A percentile compares a stretch with the other conserved stretches of the same genome.
These are phyloP conservation scores for Cicer bijugum DNA, from an alignment of 306 rosid species.

Conservation along the genomic window DNA sequence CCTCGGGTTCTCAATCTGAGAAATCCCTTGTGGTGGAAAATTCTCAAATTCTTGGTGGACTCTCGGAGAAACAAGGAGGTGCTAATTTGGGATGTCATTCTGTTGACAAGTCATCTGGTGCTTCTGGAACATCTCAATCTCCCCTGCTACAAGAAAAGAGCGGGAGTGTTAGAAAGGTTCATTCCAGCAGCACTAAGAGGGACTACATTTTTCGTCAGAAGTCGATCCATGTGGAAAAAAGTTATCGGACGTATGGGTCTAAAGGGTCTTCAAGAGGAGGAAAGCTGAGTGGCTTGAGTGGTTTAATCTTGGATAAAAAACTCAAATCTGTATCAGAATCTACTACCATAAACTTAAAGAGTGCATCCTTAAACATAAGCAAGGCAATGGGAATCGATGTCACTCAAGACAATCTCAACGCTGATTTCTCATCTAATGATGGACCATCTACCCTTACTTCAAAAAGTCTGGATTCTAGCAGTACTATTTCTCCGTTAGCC, in stretches of 20 bases:
- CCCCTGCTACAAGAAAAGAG: slow-evolving; percentile 60
- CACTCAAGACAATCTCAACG: slow-evolving; percentile 58
- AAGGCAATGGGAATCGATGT: slow-evolving; percentile 70
- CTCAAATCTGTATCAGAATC: slow-evolving; percentile 71
- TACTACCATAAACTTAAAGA: slow-evolving; percentile 67
- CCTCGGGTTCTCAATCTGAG: slow-evolving; percentile 56
- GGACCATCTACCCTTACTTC: slow-evolving; percentile 53
- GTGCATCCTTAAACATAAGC: slow-evolving; percentile 70
- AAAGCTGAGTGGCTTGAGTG: slow-evolving; percentile 66
- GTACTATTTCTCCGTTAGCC: slow-evolving; percentile 46
- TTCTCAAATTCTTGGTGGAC: slow-evolving; percentile 51
- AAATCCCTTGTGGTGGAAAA: slow-evolving; percentile 48
- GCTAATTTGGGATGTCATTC: slow-evolving; percentile 49
- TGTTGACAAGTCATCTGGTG: slow-evolving; percentile 55
- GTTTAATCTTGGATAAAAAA: slow-evolving; percentile 77
- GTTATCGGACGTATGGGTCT: slow-evolving; percentile 68
- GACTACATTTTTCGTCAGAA: slow-evolving; percentile 85
- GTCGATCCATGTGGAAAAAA: slow-evolving; percentile 74
- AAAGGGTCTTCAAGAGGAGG: slow-evolving; percentile 82
- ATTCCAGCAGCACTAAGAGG: slow-evolving; percentile 65
- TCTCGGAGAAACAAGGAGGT: slow-evolving; percentile 54
- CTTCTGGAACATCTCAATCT: slow-evolving; percentile 59
- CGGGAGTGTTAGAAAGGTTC: slow-evolving; percentile 61
- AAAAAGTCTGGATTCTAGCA: slow-evolving; percentile 52
- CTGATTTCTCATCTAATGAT: slow-evolving; percentile 52